Evolutionary conservation across 2,329 filamentous ascomycete genomes (phyloP).

Genomic region (Exophiala sp.): DNA sequence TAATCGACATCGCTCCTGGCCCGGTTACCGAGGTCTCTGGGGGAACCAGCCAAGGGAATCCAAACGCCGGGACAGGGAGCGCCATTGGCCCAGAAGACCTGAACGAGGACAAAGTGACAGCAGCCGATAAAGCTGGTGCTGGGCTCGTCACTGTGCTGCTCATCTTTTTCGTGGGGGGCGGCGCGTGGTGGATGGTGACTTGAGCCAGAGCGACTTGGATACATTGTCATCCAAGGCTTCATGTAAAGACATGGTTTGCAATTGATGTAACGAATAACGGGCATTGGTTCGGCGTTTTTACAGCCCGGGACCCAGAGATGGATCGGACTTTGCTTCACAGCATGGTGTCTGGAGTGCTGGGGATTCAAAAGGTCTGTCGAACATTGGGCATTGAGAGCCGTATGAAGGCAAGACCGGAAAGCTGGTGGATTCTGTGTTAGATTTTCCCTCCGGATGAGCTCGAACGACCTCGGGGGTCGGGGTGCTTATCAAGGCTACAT

Average conservation of each 20-base stretch:
- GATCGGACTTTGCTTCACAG: not conserved
- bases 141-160: slow-evolving; percentile 32
- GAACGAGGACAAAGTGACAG: slow-evolving; percentile 29
- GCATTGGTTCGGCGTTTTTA: not conserved
- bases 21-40: slow-evolving; percentile 48
- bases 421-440: not conserved
- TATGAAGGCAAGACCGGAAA: not conserved
- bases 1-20: slow-evolving; percentile 37
- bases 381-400: not conserved
- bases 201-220: slow-evolving; percentile 3
- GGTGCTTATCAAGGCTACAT: not conserved
- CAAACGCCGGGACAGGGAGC: slow-evolving; percentile 36
- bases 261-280: not conserved
- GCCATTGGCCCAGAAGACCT: slow-evolving; percentile 24
- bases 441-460: not conserved
- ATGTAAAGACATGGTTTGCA: not conserved
- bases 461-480: not conserved
- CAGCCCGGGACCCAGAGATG: not conserved
- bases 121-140: slow-evolving; percentile 36
- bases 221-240: not conserved
- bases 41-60: slow-evolving; percentile 51
- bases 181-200: slow-evolving; percentile 28
- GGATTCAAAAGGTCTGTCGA: not conserved
- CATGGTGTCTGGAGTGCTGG: not conserved
- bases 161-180: slow-evolving; percentile 23